These are phyloP conservation scores for Alternaria postmessia DNA, from an alignment of 2,329 filamentous ascomycete species.

Conservation along the genomic window DNA sequence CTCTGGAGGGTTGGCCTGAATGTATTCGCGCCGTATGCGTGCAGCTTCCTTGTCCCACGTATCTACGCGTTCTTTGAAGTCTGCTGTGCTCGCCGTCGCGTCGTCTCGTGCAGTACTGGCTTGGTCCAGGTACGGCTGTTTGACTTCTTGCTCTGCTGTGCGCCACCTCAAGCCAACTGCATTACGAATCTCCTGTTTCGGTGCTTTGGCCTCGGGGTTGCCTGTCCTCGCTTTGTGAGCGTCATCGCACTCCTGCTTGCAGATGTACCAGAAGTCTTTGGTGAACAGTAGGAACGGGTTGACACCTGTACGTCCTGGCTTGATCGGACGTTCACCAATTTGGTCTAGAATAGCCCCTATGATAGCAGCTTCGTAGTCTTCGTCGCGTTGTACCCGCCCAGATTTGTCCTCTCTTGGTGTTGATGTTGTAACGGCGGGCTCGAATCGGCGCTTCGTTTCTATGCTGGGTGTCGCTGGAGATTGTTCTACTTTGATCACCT, in stretches of 20 bases:
- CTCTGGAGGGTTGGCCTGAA: conserved; percentile 45
- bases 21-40: conserved; percentile 55
- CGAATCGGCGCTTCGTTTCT: conserved; percentile 37
- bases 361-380: conserved; percentile 65
- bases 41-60: conserved; percentile 76
- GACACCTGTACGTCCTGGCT: conserved; percentile 75
- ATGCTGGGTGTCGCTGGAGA: conserved; percentile 17
- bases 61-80: conserved; percentile 68
- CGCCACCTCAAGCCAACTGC: conserved; percentile 94
- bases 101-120: conserved; percentile 74
- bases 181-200: conserved; percentile 77
- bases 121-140: conserved; percentile 78
- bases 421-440: conserved; percentile 22
- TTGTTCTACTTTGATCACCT: conserved; percentile 51
- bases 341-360: conserved; percentile 63
- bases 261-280: conserved; percentile 72
- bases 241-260: conserved; percentile 72
- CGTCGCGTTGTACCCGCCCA: conserved; percentile 39
- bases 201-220: conserved; percentile 72
- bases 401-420: conserved; percentile 26
- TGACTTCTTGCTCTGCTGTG: conserved; percentile 73
- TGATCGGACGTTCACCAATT: conserved; percentile 78
- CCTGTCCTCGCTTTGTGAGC: conserved; percentile 70
- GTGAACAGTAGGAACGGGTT: conserved; percentile 93
- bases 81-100: conserved; percentile 66